Evolutionary conservation across 2,329 filamentous ascomycete genomes (phyloP).

Genomic region (Cercospora sp.): DNA sequence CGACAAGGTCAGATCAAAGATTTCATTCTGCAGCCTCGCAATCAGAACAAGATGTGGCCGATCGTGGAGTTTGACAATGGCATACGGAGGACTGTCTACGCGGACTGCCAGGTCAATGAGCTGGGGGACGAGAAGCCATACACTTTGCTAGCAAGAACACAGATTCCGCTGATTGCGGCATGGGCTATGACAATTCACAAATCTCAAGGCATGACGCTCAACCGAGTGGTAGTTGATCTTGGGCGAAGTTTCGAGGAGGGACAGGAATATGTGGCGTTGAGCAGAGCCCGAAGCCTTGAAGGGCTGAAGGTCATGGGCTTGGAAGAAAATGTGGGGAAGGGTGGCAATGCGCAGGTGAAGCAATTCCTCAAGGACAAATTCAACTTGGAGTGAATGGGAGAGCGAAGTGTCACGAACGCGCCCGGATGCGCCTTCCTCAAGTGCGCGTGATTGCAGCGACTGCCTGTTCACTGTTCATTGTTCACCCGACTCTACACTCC

Average conservation of each 20-base stretch:
- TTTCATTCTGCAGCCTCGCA: constrained; percentile 20
- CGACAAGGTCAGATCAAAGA: constrained; percentile 21
- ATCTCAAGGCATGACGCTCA: constrained; percentile 62
- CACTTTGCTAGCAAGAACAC: constrained; percentile 55
- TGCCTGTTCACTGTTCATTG: no score
- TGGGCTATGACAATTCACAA: constrained; percentile 68
- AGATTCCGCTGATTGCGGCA: constrained; percentile 60
- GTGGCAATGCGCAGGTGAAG: constrained; percentile 27
- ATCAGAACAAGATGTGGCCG: constrained; percentile 40
- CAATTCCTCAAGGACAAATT: constrained; percentile 24
- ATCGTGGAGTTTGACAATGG: constrained; percentile 57
- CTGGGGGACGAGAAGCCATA: constrained; percentile 51
- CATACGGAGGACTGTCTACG: constrained; percentile 49
- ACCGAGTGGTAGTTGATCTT: constrained; percentile 59
- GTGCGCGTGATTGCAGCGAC: no score
- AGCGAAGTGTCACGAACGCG: not conserved
- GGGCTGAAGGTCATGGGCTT: constrained; percentile 48
- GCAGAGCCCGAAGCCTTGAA: constrained; percentile 53
- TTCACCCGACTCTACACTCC: no score
- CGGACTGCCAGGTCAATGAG: constrained; percentile 53
- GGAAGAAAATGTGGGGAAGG: constrained; percentile 20
- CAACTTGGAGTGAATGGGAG: not conserved
- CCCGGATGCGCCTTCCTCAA: no score
- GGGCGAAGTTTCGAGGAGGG: constrained; percentile 55
- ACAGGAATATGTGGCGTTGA: constrained; percentile 65